Conservation (phyloP, 345 rosid genomes). For the Mallotus nudiflorus region DNA sequence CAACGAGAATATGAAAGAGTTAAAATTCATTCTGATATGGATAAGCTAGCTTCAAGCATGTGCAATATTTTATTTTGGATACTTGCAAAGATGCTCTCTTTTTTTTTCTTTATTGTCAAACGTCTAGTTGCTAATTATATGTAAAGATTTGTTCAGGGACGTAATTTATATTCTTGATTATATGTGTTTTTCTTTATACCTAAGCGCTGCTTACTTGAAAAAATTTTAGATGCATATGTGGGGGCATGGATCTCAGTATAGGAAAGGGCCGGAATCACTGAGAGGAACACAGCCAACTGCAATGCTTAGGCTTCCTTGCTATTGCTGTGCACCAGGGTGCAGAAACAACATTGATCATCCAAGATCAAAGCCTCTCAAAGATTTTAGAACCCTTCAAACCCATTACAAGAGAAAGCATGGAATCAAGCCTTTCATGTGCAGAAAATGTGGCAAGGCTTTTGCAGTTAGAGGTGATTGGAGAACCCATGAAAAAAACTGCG, state of each 20-base stretch:
- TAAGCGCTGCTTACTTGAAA: too few species aligned
- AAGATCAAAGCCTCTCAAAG: conserved; percentile 82
- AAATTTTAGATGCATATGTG: conserved; percentile 94
- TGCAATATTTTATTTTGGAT: background rate
- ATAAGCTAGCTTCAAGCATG: too few species aligned
- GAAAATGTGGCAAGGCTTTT: conserved; percentile 90
- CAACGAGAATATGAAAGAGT: too few species aligned
- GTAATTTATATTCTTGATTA: background rate
- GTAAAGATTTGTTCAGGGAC: background rate
- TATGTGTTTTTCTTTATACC: background rate
- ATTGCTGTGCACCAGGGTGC: conserved; percentile 95
- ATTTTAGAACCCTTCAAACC: conserved; percentile 96
- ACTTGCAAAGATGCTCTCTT: background rate
- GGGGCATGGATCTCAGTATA: conserved; percentile 98
- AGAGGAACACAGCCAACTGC: conserved; percentile 96
- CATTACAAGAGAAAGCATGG: conserved; percentile 98
- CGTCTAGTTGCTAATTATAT: background rate
- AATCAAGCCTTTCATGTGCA: conserved; percentile 85
- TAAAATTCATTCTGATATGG: too few species aligned
- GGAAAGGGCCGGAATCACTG: conserved; percentile 93
- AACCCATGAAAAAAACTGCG: conserved; percentile 98
- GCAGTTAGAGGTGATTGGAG: conserved; percentile 99
- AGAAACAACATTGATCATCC: conserved; percentile 95
- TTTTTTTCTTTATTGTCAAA: background rate
- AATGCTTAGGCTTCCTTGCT: conserved; percentile 91